These are phyloP conservation scores for Aspergillus melleus DNA, from an alignment of 2,329 filamentous ascomycete species.

Conservation along the genomic window DNA sequence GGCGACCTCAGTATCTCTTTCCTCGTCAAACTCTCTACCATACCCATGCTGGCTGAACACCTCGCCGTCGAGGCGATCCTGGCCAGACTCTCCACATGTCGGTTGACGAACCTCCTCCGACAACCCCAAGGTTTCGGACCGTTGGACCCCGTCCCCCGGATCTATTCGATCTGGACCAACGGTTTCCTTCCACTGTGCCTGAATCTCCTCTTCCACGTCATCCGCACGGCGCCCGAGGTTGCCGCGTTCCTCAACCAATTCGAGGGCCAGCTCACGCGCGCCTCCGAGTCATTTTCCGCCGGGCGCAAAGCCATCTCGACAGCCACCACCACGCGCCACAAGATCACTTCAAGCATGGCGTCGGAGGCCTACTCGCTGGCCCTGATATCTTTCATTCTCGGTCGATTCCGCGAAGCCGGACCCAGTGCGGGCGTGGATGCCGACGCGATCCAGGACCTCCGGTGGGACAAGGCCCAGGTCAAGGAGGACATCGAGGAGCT, in stretches of 20 bases:
- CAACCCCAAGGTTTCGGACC: constrained; percentile 69
- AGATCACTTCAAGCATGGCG: constrained; percentile 70
- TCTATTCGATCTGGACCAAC: constrained; percentile 87
- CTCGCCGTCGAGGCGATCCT: constrained; percentile 85
- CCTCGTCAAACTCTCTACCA: constrained; percentile 79
- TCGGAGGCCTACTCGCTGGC: constrained; percentile 78
- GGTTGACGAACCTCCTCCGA: constrained; percentile 74
- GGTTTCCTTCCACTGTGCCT: constrained; percentile 85
- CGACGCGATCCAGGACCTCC: constrained; percentile 67
- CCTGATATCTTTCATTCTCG: constrained; percentile 72
- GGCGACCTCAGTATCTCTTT: constrained; percentile 90
- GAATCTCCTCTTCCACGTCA: constrained; percentile 81
- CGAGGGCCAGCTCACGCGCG: constrained; percentile 71
- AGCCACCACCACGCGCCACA: constrained; percentile 51
- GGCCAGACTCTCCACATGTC: constrained; percentile 74
- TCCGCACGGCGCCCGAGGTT: constrained; percentile 78
- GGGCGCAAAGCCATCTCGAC: constrained; percentile 46
- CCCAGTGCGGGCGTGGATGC: constrained; percentile 60
- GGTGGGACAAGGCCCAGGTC: constrained; percentile 71
- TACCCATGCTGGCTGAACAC: constrained; percentile 81
- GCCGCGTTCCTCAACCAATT: constrained; percentile 88
- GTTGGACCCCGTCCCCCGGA: constrained; percentile 71
- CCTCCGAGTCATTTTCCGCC: constrained; percentile 68
- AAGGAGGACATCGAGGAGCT: constrained; percentile 84
- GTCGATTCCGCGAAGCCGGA: constrained; percentile 63